Evolutionary conservation across 345 rosid species (phyloP).

Genomic region (Boechera retrofracta): DNA sequence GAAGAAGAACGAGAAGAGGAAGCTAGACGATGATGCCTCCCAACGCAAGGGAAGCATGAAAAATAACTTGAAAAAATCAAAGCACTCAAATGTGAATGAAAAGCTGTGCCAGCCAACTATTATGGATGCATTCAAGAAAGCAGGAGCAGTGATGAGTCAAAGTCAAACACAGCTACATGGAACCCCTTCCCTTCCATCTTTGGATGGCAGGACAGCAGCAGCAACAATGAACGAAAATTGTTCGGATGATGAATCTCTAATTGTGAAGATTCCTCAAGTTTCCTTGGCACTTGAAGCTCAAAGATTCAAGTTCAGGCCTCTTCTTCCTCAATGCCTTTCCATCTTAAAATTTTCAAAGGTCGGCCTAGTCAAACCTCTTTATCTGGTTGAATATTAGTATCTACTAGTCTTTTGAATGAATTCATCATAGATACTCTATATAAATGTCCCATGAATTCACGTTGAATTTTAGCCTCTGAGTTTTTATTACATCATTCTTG

Average conservation of each 20-base stretch:
- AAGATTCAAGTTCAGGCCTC: conserved; percentile 81
- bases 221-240: conserved; percentile 46
- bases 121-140: conserved; percentile 61
- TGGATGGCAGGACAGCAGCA: conserved; percentile 41
- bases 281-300: conserved; percentile 62
- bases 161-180: conserved; percentile 58
- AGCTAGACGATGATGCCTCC: conserved; percentile 43
- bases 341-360: conserved; percentile 74
- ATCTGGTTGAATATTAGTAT: neutral
- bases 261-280: conserved; percentile 64
- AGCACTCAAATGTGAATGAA: conserved; percentile 47
- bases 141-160: conserved; percentile 56
- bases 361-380: conserved; percentile 30
- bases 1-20: conserved; percentile 54
- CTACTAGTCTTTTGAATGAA: neutral
- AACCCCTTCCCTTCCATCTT: conserved; percentile 45
- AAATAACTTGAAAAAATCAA: conserved; percentile 49
- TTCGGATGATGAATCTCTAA: conserved; percentile 45
- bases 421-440: neutral
- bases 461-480: neutral
- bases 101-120: conserved; percentile 66
- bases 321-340: conserved; percentile 61
- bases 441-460: neutral
- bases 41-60: conserved; percentile 52
- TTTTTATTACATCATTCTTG: neutral